Conservation (phyloP, 495 filamentous ascomycete genomes). For the Niebla homalea region DNA sequence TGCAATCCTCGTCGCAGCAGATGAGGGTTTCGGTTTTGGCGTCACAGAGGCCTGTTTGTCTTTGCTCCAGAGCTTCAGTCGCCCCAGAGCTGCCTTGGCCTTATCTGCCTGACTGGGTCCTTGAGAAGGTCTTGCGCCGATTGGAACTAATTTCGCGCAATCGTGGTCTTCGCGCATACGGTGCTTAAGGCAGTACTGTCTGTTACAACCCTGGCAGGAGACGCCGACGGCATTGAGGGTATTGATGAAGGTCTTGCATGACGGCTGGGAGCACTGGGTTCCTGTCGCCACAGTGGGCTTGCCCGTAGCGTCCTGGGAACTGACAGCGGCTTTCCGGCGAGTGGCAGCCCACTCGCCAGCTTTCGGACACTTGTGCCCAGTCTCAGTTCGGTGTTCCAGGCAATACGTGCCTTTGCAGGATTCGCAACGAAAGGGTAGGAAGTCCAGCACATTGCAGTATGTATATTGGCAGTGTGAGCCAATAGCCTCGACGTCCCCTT, state of each 20-base stretch:
- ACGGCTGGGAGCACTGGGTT: constrained; percentile 56
- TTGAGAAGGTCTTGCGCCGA: constrained; percentile 45
- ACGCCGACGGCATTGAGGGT: constrained; percentile 66
- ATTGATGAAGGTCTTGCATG: constrained; percentile 77
- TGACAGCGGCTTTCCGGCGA: constrained; percentile 5
- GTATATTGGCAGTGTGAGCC: constrained; percentile 82
- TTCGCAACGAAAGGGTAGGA: constrained; percentile 90
- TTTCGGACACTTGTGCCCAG: constrained; percentile 64
- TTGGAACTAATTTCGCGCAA: constrained; percentile 56
- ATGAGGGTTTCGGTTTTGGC: constrained; percentile 47
- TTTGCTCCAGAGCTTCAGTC: constrained; percentile 54
- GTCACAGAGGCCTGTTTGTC: constrained; percentile 39
- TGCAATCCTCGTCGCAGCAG: constrained; percentile 42
- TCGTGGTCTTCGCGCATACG: constrained; percentile 78
- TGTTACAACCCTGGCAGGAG: constrained; percentile 66
- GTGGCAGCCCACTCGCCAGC: constrained; percentile 69
- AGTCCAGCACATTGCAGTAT: constrained; percentile 90
- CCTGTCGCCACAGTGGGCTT: constrained; percentile 48
- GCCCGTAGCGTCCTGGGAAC: constrained; percentile 10
- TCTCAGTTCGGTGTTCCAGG: constrained; percentile 86
- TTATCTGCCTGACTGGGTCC: constrained; percentile 35
- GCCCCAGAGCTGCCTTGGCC: constrained; percentile 46
- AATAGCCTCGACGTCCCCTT: constrained; percentile 65
- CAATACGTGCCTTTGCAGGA: constrained; percentile 80
- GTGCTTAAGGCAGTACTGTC: constrained; percentile 86